Evolutionary conservation across 1,284 basidiomycete genomes (phyloP), one percentile per base, ranked within the genome.

Genomic region (Leccinum pachyderme): DNA sequence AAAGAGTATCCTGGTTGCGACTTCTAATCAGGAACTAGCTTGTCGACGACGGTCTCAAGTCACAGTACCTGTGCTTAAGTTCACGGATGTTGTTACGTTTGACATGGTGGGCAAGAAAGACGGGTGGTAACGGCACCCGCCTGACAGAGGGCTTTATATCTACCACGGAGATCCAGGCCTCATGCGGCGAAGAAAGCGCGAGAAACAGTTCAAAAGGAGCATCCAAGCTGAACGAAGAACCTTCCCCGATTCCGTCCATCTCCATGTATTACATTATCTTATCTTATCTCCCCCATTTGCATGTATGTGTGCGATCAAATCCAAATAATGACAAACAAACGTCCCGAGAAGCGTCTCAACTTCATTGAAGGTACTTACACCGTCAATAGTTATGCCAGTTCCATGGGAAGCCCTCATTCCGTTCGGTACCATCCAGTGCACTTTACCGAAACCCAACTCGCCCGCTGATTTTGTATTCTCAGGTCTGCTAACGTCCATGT

Each of bases 401-500:
- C 93, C 93, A 61, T 96, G 91, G 88, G 93, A 96, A 79, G 93
- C 94, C 47, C 81, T 95, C 63, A 91, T 97, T 78, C 94, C 94
- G 46, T 93, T 94, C 68, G 93, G 94, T 93, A 71, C 25, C 31
- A 7, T 13, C 31, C 28, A 22, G 5, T 43, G 9, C n/a, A n/a
- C 4, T 2, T 13, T 1, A 0, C 0, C 8, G 11, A 7, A 11
- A 32, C 11, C 11, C 13, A 22, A 12, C 0, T 44, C 28, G 3
- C 9, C 44, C 7, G 18, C 63, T 69, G 9, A 69, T 33, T 7
- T 7, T 5, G 37, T 4, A 2, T 15, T 5, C 37, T 24, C 58
- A 95, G 94, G 85, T 72, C 84, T 95, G 62, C 70, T 96, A 59
- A 93, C 93, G 58, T 79, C 81, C 60, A 89, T 94, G 89, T 97